Evolutionary conservation across 306 rosid genomes (phyloP).

Genomic region (Quercus gilva): DNA sequence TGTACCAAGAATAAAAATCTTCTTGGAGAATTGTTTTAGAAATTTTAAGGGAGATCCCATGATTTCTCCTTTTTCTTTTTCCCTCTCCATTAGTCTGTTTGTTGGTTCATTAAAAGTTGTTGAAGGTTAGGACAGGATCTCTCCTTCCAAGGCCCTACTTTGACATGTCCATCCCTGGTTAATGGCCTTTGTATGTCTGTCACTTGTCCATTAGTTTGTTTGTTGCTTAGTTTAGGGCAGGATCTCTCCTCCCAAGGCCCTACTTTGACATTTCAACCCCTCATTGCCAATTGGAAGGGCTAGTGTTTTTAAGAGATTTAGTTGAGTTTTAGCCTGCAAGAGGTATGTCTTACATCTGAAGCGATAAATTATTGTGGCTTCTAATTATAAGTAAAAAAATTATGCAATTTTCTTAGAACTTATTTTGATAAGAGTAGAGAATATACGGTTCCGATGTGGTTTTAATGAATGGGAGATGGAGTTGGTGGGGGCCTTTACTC

Average conservation of each 20-base stretch:
- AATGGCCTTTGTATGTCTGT: neutral
- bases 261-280: neutral
- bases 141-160: neutral
- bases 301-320: neutral
- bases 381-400: neutral
- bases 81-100: neutral
- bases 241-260: neutral
- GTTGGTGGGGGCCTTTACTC: too few species aligned
- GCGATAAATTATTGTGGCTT: neutral
- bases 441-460: too few species aligned
- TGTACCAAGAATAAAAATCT: neutral
- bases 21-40: slow-evolving; percentile 11
- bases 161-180: neutral
- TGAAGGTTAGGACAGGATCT: neutral
- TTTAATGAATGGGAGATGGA: too few species aligned
- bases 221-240: neutral
- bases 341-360: neutral
- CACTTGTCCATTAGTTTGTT: neutral
- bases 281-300: neutral
- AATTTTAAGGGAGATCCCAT: neutral
- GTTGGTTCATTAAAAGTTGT: neutral
- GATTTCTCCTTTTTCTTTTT: neutral
- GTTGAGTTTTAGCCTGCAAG: neutral
- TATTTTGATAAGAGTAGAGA: slow-evolving; percentile 4
- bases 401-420: neutral